Conservation (phyloP, 148 eudicot species). For the Chenopodium suecicum region DNA sequence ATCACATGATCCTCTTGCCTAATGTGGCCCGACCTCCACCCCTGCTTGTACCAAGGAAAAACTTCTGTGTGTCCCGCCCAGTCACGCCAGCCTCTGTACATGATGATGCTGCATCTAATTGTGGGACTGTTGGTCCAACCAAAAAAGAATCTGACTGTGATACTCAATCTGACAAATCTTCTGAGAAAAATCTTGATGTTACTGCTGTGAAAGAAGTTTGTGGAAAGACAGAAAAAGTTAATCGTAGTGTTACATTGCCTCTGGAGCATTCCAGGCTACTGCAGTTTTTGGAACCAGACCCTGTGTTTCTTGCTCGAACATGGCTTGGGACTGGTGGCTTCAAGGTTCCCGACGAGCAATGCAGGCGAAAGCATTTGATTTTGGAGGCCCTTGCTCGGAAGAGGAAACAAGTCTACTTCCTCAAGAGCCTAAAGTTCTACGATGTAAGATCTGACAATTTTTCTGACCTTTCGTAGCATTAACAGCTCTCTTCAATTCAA, state of each 20-base stretch:
- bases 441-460: slow-evolving; percentile 19
- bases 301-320: slow-evolving; percentile 33
- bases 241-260: background rate
- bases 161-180: slow-evolving; percentile 10
- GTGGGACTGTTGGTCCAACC: background rate
- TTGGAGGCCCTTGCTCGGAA: slow-evolving; percentile 36
- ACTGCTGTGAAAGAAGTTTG: slow-evolving; percentile 2
- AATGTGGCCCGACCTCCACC: slow-evolving; percentile 24
- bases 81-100: background rate
- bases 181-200: slow-evolving; percentile 11
- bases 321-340: slow-evolving; percentile 39
- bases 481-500: background rate
- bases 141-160: slow-evolving; percentile 18
- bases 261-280: slow-evolving; percentile 18
- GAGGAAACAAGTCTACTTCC: slow-evolving; percentile 38
- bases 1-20: slow-evolving; percentile 40
- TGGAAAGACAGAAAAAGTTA: slow-evolving; percentile 2
- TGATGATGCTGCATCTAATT: background rate
- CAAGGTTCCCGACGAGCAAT: slow-evolving; percentile 20
- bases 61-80: background rate
- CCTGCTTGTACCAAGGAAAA: slow-evolving; percentile 16
- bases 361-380: slow-evolving; percentile 31
- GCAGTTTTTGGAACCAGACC: slow-evolving; percentile 38
- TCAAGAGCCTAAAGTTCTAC: slow-evolving; percentile 30
- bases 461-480: background rate